Evolutionary conservation across 768 basidiomycete species (phyloP).

Genomic region (Boletus sp.): DNA sequence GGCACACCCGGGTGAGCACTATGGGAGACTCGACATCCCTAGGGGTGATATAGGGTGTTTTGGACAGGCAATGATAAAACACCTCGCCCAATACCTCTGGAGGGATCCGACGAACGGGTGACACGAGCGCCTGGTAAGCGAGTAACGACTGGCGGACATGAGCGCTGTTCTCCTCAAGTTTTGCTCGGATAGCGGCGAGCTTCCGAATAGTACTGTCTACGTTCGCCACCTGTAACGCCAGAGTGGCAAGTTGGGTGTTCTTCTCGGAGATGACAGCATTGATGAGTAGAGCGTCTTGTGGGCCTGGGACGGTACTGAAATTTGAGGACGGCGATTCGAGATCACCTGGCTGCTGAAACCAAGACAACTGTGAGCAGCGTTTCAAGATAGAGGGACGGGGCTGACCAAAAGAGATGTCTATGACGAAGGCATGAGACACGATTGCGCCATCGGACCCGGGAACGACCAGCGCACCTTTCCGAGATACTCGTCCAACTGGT

Average conservation of each 20-base stretch:
- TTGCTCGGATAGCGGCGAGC: conserved; percentile 14
- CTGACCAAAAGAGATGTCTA: conserved; percentile 22
- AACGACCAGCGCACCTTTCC: conserved; percentile 17
- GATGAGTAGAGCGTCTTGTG: conserved; percentile 17
- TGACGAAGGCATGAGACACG: conserved; percentile 27
- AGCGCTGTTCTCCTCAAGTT: conserved; percentile 17
- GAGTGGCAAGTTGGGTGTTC: conserved; percentile 18
- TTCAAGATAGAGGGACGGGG: not conserved
- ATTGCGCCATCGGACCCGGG: conserved; percentile 29
- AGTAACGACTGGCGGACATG: conserved; percentile 21
- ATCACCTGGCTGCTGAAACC: conserved; percentile 6
- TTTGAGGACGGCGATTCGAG: conserved; percentile 21
- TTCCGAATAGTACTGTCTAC: conserved; percentile 18
- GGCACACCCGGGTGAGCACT: conserved; percentile 28
- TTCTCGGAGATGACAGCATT: conserved; percentile 18
- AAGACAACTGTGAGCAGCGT: not conserved
- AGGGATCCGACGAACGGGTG: conserved; percentile 20
- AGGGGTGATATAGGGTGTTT: conserved; percentile 25
- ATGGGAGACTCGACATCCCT: conserved; percentile 19
- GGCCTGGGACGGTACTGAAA: conserved; percentile 1
- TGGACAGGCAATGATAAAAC: conserved; percentile 28
- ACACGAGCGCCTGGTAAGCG: conserved; percentile 22
- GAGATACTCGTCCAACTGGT: conserved; percentile 20
- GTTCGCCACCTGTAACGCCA: conserved; percentile 18
- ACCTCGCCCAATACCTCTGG: conserved; percentile 32